A percentile compares a stretch with the other conserved stretches of the same genome.
These are phyloP conservation scores for Solanum hybrid DNA, from an alignment of 305 asterid species.

Conservation along the genomic window DNA sequence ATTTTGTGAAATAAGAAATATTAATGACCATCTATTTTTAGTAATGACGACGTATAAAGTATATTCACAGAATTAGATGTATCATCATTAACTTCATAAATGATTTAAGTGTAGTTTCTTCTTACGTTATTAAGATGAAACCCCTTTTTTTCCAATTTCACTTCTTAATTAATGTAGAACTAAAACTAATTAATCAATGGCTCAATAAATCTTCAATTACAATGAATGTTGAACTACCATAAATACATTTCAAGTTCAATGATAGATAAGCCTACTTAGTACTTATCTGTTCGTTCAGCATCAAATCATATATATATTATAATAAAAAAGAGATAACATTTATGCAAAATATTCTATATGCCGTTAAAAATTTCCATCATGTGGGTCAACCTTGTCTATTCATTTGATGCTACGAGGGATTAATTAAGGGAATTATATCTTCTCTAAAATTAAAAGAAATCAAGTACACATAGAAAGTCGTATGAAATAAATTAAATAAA, in stretches of 20 bases:
- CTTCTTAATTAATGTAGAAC: background rate
- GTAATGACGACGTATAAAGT: rapidly evolving
- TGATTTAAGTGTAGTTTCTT: background rate
- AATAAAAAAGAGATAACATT: background rate
- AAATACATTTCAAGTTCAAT: background rate
- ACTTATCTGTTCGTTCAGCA: background rate
- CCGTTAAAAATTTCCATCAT: background rate
- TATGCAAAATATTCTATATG: background rate
- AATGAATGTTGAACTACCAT: background rate
- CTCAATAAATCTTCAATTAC: background rate
- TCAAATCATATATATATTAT: background rate
- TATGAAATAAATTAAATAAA: background rate
- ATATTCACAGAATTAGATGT: background rate
- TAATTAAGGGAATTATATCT: background rate
- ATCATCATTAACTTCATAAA: background rate
- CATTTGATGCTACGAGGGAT: background rate
- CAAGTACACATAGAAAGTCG: background rate
- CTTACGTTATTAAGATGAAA: background rate
- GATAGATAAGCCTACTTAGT: background rate
- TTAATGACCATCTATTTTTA: background rate
- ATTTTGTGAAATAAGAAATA: too few relatives aligned
- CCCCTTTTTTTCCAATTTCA: background rate
- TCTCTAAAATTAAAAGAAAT: background rate
- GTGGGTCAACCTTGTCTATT: background rate
- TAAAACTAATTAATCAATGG: background rate